Conservation (phyloP, 2,329 filamentous ascomycete species). For the Paracorniculantispora psalliotae region DNA sequence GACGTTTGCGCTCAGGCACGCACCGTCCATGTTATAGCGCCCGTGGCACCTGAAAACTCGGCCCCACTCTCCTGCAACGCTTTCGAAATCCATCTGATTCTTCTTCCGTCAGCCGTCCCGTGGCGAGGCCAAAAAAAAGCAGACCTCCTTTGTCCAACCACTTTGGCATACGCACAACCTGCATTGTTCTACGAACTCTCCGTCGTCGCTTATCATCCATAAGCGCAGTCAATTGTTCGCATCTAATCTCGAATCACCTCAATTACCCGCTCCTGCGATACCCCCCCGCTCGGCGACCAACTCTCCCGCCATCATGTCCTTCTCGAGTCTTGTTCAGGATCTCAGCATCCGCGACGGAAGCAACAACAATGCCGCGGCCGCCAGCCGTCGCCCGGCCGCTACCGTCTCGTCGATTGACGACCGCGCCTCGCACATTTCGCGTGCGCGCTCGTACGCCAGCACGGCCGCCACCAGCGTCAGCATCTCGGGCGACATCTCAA, state of each 20-base stretch:
- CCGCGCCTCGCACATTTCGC: conserved; percentile 55
- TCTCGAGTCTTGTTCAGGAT: conserved; percentile 63
- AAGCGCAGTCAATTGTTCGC: not conserved
- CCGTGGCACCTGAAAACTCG: not conserved
- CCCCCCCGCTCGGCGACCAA: not conserved
- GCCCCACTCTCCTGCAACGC: conserved; percentile 7
- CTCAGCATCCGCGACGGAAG: conserved; percentile 54
- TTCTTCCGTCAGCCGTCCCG: not conserved
- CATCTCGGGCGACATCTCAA: conserved; percentile 71
- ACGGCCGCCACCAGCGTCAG: conserved; percentile 64
- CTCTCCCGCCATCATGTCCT: conserved; percentile 47
- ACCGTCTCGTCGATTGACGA: conserved; percentile 49
- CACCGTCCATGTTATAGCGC: not conserved
- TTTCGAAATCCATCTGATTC: conserved; percentile 10
- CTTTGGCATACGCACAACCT: not conserved
- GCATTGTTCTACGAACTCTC: not conserved
- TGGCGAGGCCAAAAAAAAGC: not conserved
- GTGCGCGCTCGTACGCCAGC: conserved; percentile 61
- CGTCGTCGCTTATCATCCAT: not conserved
- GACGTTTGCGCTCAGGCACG: not conserved
- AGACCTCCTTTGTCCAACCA: not conserved
- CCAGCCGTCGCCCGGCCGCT: conserved; percentile 32
- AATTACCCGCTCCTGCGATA: not conserved
- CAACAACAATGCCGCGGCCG: conserved; percentile 33
- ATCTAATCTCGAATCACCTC: not conserved